phyloP scores from a whole-genome alignment of 257 asterid species.

The Rhazya stricta region DNA sequence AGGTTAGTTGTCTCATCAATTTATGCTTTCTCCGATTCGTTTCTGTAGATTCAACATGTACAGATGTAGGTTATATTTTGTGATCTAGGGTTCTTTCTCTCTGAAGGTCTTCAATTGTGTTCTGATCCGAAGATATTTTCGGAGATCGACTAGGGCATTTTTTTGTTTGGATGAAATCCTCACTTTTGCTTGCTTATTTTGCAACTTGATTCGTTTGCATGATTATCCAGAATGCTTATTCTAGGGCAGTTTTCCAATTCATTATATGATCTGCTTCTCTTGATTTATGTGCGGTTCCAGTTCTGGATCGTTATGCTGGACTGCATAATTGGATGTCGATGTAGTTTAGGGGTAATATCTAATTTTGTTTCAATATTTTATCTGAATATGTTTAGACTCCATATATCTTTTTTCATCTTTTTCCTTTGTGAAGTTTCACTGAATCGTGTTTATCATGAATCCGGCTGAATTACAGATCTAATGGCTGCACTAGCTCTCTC shows the following conservation, averaged over 20 bases:
- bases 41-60: background rate
- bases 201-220: background rate
- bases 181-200: background rate
- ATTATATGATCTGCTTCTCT: background rate
- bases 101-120: background rate
- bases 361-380: background rate
- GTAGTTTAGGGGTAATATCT: background rate
- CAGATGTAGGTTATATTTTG: background rate
- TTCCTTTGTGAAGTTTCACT: background rate
- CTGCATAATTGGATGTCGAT: background rate
- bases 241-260: background rate
- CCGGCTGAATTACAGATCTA: background rate
- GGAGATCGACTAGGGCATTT: background rate
- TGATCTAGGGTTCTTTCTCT: background rate
- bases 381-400: background rate
- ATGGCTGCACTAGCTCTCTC: background rate
- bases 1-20: conserved; percentile 2
- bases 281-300: background rate
- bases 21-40: background rate
- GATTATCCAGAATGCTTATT: background rate
- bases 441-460: background rate
- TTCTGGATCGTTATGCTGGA: background rate
- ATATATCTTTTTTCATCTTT: background rate
- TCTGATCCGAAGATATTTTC: background rate
- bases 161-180: background rate